Evolutionary conservation across 768 basidiomycete species (phyloP).

Genomic region (Saitozyma podzolica): DNA sequence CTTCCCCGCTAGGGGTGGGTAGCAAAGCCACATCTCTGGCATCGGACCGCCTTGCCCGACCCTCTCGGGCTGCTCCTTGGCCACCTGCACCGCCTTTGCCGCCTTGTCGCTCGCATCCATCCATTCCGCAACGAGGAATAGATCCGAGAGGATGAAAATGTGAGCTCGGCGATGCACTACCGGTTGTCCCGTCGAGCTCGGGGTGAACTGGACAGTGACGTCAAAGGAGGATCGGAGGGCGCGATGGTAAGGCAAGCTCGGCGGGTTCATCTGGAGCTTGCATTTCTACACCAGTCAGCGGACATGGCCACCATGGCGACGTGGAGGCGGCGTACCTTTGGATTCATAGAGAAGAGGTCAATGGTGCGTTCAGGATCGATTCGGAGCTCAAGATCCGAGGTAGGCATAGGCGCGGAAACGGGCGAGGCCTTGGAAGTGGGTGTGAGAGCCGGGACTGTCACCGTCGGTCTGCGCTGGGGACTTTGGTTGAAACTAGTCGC

Average conservation of each 20-base stretch:
- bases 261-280: conserved; percentile 83
- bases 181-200: conserved; percentile 69
- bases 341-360: conserved; percentile 94
- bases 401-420: conserved; percentile 52
- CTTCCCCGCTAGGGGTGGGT: conserved; percentile 93
- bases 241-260: conserved; percentile 73
- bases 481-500: conserved; percentile 38
- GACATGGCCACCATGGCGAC: neutral
- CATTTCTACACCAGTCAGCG: conserved; percentile 63
- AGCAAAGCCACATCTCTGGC: conserved; percentile 86
- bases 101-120: conserved; percentile 68
- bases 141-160: conserved; percentile 84
- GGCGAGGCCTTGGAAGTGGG: conserved; percentile 17
- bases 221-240: conserved; percentile 71
- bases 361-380: conserved; percentile 75
- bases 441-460: conserved; percentile 13
- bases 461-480: conserved; percentile 30
- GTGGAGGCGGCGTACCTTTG: conserved; percentile 64
- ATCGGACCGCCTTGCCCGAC: conserved; percentile 58
- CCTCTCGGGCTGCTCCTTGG: conserved; percentile 48
- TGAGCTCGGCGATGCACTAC: conserved; percentile 76
- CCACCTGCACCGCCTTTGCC: conserved; percentile 42
- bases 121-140: conserved; percentile 86
- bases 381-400: conserved; percentile 77
- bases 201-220: conserved; percentile 72